A percentile compares a stretch with the other conserved stretches of the same genome.
Conservation (phyloP, 345 rosid species). For the Salix suchowensis region DNA sequence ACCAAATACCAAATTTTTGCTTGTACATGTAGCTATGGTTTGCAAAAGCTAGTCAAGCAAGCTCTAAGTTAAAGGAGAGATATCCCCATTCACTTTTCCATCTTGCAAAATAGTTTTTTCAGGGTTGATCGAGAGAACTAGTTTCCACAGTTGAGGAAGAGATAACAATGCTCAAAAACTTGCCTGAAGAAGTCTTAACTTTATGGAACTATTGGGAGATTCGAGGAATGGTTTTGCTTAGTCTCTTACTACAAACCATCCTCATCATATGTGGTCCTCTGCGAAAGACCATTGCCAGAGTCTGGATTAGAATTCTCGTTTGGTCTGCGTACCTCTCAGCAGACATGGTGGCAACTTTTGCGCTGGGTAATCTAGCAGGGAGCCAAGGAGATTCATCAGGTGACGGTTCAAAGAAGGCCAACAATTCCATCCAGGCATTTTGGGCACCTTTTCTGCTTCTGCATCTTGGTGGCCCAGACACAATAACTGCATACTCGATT, state of each 20-base stretch:
- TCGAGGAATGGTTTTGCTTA: background rate
- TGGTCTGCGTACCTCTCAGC: background rate
- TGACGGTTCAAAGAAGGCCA: background rate
- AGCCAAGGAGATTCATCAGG: too few relatives aligned
- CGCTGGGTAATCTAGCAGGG: background rate
- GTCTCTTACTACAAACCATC: background rate
- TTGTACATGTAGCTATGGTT: too few relatives aligned
- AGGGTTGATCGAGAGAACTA: background rate
- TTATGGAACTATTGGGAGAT: background rate
- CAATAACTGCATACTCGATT: background rate
- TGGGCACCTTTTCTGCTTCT: background rate
- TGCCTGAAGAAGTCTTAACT: background rate
- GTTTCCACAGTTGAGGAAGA: background rate
- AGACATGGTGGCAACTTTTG: background rate
- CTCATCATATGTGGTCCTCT: background rate
- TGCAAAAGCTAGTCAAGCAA: too few relatives aligned
- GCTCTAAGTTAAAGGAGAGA: too few relatives aligned
- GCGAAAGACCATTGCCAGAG: background rate
- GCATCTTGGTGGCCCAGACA: slow-evolving; percentile 7
- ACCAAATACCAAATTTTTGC: too few relatives aligned
- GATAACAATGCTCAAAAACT: background rate
- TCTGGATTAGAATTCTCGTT: background rate
- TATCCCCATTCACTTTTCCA: background rate
- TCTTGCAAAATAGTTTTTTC: background rate
- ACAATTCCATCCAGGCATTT: background rate